phyloP scores from a whole-genome alignment of 1,284 basidiomycete species.

The Austropuccinia psidii region DNA sequence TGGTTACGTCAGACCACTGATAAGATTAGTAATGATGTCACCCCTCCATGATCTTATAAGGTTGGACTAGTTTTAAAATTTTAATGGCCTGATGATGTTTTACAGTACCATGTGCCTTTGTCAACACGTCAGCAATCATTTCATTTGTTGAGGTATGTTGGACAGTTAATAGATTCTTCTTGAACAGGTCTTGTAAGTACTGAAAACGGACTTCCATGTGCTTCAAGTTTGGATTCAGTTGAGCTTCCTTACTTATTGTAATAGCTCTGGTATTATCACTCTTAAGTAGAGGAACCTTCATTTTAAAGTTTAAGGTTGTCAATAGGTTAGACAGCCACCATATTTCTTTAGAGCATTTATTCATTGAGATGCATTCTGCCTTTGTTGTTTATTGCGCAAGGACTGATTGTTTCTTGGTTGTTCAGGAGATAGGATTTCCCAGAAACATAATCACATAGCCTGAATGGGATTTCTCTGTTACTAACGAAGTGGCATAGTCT shows the following conservation, averaged over 20 bases:
- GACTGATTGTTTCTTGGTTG: neutral
- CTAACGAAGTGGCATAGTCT: neutral
- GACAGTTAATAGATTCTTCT: neutral
- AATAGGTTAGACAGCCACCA: conserved; percentile 5
- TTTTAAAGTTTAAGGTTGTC: neutral
- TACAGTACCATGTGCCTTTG: no score
- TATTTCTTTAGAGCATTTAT: neutral
- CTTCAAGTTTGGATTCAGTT: neutral
- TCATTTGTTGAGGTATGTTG: neutral
- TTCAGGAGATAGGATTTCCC: conserved; percentile 8
- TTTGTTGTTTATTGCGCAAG: neutral
- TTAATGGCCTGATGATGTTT: no score
- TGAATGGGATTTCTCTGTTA: neutral
- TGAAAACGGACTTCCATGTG: conserved; percentile 6
- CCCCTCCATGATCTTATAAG: no score
- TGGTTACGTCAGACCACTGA: no score
- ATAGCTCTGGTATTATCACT: neutral
- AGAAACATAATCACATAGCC: conserved; percentile 3
- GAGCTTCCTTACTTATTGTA: neutral
- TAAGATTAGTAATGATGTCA: no score
- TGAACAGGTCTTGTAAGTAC: neutral
- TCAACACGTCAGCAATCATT: conserved; percentile 2
- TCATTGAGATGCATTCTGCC: neutral
- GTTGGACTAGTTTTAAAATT: no score
- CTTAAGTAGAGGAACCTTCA: neutral